Conservation (phyloP, 345 rosid species). For the Brassica nigra region DNA sequence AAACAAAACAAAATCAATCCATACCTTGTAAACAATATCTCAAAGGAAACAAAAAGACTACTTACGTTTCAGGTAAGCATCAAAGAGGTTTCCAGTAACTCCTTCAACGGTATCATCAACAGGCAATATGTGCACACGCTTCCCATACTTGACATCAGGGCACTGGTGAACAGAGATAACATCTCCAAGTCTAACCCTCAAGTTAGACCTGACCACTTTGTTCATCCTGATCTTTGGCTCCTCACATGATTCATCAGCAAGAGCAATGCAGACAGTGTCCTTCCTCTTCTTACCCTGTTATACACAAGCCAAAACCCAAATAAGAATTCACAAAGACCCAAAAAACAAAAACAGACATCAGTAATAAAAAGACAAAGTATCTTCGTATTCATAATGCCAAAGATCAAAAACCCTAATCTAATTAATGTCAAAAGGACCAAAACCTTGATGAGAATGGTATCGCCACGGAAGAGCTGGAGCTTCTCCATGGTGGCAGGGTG, state of each 20-base stretch:
- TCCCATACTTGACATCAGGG: slow-evolving; percentile 90
- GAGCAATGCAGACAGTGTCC: slow-evolving; percentile 88
- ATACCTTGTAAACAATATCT: background rate
- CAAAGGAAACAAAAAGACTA: slow-evolving; percentile 24
- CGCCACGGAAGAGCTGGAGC: slow-evolving; percentile 98
- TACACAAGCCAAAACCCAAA: background rate
- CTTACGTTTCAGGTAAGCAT: slow-evolving; percentile 94
- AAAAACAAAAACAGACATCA: background rate
- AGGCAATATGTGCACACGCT: slow-evolving; percentile 92
- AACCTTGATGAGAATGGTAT: slow-evolving; percentile 94
- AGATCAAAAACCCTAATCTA: background rate
- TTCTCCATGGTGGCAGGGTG: slow-evolving; percentile 98
- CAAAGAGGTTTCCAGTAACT: slow-evolving; percentile 90
- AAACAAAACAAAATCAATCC: slow-evolving; percentile 17
- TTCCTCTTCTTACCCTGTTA: slow-evolving; percentile 85
- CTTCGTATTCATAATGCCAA: background rate
- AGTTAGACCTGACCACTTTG: slow-evolving; percentile 87
- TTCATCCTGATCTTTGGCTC: slow-evolving; percentile 92
- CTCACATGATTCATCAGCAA: slow-evolving; percentile 86
- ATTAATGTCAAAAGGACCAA: background rate
- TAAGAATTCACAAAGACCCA: background rate
- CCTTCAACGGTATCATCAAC: slow-evolving; percentile 95
- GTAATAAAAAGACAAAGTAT: background rate
- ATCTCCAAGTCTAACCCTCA: slow-evolving; percentile 92
- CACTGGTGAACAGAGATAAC: slow-evolving; percentile 92